These are phyloP conservation scores for Alternaria burnsii DNA, from an alignment of 2,329 filamentous ascomycete genomes.

Conservation along the genomic window DNA sequence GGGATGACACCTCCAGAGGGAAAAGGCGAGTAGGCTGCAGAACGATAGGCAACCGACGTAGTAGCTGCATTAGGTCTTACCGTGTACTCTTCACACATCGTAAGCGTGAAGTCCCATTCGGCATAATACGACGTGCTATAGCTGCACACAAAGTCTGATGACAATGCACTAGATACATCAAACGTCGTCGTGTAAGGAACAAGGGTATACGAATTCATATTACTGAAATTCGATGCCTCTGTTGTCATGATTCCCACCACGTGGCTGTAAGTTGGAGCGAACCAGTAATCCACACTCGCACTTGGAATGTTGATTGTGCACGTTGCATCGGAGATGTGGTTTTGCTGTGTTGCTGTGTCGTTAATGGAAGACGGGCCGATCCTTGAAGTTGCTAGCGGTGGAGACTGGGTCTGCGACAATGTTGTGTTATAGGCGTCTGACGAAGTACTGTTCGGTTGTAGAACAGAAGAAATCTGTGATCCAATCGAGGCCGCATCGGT, in stretches of 20 bases:
- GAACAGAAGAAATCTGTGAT: conserved; percentile 5
- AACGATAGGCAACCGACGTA: conserved; percentile 41
- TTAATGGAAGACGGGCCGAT: neutral
- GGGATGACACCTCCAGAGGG: conserved; percentile 34
- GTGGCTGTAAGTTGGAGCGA: conserved; percentile 37
- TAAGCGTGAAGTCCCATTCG: conserved; percentile 32
- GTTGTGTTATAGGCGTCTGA: conserved; percentile 4
- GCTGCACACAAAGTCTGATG: conserved; percentile 33
- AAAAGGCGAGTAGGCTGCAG: conserved; percentile 29
- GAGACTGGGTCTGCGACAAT: neutral
- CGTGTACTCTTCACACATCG: conserved; percentile 34
- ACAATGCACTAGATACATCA: conserved; percentile 35
- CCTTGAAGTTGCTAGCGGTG: conserved; percentile 3
- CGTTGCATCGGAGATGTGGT: conserved; percentile 23
- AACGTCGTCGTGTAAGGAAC: conserved; percentile 37
- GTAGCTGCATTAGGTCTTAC: conserved; percentile 43
- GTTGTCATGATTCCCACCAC: conserved; percentile 31
- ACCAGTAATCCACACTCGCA: conserved; percentile 48
- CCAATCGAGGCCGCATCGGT: conserved; percentile 13
- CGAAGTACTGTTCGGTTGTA: conserved; percentile 5
- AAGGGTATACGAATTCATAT: conserved; percentile 27
- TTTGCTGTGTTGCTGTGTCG: conserved; percentile 8
- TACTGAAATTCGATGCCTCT: conserved; percentile 27
- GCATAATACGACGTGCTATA: conserved; percentile 30
- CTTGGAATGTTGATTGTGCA: conserved; percentile 48